Base-by-base conservation (phyloP, 805 yeast genomes). In the Saccharomycopsis synnaedendra region DNA sequence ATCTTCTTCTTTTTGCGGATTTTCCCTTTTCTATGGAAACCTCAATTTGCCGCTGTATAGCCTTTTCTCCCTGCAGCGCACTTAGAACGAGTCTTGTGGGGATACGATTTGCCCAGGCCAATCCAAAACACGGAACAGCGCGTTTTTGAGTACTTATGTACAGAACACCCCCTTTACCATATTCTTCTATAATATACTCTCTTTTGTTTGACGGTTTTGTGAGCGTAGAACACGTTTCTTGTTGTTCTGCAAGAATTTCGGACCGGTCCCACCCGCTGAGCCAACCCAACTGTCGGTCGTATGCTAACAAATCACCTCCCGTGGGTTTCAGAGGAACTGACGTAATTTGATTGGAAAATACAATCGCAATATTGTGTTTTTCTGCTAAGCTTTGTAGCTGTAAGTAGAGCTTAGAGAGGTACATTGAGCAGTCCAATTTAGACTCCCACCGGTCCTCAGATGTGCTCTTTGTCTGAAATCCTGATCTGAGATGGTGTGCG, bases 331-430 rank as follows among this genome's bases (percentile, higher is more conserved):
- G 58, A 0, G 76, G 72, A 49, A 73, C 72, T 56, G 83, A 90
- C 39, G 88, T 74, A 1, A 88, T 86, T 61, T 89, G 96, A 56
- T 89, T 88, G 0, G 88, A 75, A 1, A 83, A 72, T 0, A 86
- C 77, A 0, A 89, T 62, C 0, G 94, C 83, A 4, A 84, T 58
- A 28, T 71, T 62, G 57, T 67, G 62, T 10, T 67, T 58, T 27
- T 58, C 55, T 0, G 87, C 80, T 29, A 83, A 51, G 7, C 61
- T 56, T 7, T 75, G 65, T 46, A 88, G 63, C 46, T 67, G 71
- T 11, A 65, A 65, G 7, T 77, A 74, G 34, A 76, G 56, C 35
- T 62, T 64, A 32, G 65, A 63, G 27, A 74, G 57, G 53, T 75
- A 72, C 44, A 63, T 57, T 45, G 69, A 64, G 51, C 75, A 70